Percentiles rank a stretch among this genome's conserved stretches.
These are phyloP conservation scores for Akanthomyces dipterigenus DNA, from an alignment of 2,329 filamentous ascomycete species.

Conservation along the genomic window DNA sequence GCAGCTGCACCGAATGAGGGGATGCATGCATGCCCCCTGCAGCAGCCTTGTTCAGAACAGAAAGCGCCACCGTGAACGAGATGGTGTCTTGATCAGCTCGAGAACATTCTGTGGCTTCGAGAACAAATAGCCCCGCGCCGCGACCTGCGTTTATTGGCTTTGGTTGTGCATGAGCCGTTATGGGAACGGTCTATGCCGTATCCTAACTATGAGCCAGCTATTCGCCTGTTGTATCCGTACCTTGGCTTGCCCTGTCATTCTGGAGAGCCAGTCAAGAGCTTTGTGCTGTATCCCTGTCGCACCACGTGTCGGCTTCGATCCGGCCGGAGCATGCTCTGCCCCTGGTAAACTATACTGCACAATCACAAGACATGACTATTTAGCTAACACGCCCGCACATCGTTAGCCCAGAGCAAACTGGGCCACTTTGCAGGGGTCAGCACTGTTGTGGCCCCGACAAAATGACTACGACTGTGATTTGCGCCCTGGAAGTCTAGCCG, in stretches of 20 bases:
- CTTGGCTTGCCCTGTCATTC: not conserved
- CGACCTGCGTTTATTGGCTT: not conserved
- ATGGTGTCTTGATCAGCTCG: not conserved
- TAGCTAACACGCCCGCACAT: not conserved
- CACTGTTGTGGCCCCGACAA: not conserved
- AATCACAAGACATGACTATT: slow-evolving; percentile 1
- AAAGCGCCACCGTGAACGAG: not conserved
- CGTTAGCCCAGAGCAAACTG: not conserved
- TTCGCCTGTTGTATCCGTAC: not conserved
- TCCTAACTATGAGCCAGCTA: not conserved
- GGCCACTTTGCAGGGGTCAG: not conserved
- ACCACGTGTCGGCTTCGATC: slow-evolving; percentile 12
- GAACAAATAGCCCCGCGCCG: not conserved
- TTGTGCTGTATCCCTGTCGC: slow-evolving; percentile 5
- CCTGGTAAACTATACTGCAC: not conserved
- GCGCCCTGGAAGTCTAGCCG: slow-evolving; percentile 11
- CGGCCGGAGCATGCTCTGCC: not conserved
- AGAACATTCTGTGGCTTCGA: slow-evolving; percentile 2
- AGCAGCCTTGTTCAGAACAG: not conserved
- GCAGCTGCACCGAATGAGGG: not conserved
- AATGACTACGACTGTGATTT: slow-evolving; percentile 7
- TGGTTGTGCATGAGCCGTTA: not conserved
- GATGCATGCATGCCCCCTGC: not conserved
- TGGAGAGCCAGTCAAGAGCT: not conserved
- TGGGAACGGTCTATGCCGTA: not conserved